Percentiles rank a stretch among this genome's conserved stretches.
phyloP scores from a whole-genome alignment of 441 rosid genomes.

The California macrophylla region DNA sequence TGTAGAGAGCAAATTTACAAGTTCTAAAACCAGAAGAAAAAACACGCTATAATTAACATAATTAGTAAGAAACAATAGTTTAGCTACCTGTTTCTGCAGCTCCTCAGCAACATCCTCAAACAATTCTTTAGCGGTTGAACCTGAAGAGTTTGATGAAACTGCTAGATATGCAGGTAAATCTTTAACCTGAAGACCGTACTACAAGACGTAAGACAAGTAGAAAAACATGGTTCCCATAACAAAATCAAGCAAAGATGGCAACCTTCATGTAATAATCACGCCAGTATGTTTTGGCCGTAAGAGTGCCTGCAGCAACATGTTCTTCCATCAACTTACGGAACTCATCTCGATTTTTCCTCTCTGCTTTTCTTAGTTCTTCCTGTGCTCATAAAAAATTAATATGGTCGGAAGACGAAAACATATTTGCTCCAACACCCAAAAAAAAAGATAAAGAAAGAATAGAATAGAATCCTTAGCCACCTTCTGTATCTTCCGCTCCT shows the following conservation, averaged over 20 bases:
- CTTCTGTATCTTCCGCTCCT: constrained; percentile 57
- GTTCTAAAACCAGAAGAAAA: background rate
- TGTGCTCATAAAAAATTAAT: constrained; percentile 22
- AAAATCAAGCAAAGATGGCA: constrained; percentile 14
- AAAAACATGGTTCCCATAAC: constrained; percentile 5
- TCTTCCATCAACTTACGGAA: constrained; percentile 60
- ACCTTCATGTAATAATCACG: constrained; percentile 59
- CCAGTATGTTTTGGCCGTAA: constrained; percentile 55
- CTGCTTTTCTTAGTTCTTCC: constrained; percentile 61
- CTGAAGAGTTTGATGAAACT: constrained; percentile 46
- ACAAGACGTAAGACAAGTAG: constrained; percentile 17
- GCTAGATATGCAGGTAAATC: constrained; percentile 50
- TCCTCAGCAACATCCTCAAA: constrained; percentile 61
- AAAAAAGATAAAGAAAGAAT: constrained; percentile 9
- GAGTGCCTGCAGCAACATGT: constrained; percentile 43
- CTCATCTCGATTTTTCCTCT: constrained; percentile 68
- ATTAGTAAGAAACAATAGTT: background rate
- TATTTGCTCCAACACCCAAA: background rate
- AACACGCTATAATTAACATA: background rate
- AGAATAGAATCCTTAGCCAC: constrained; percentile 17
- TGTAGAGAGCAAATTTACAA: constrained; percentile 19
- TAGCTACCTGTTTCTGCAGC: constrained; percentile 44
- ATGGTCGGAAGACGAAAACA: background rate
- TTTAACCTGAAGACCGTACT: constrained; percentile 38
- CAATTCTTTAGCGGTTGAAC: constrained; percentile 64